Percentiles rank a stretch among this genome's conserved stretches.
Conservation (phyloP, 257 asterid species). For the Nicotiana attenuata region DNA sequence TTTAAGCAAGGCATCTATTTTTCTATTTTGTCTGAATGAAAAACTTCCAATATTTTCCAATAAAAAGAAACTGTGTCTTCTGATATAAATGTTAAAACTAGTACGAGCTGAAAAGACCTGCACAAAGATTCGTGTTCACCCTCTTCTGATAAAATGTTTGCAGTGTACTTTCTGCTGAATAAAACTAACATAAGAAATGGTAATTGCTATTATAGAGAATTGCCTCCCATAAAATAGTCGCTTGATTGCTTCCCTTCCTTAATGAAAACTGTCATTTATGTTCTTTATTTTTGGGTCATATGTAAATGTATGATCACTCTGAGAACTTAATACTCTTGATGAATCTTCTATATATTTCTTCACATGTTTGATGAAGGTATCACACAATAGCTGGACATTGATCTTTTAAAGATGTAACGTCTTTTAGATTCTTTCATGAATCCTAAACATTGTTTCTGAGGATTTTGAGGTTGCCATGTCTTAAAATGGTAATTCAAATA, state of each 20-base stretch:
- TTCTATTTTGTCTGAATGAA: neutral
- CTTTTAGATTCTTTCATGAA: neutral
- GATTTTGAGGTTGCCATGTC: neutral
- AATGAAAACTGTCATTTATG: neutral
- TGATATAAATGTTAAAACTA: neutral
- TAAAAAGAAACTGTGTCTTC: neutral
- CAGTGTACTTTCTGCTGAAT: neutral
- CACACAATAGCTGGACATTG: neutral
- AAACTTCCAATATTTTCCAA: neutral
- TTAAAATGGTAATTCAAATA: neutral
- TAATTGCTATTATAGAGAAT: neutral
- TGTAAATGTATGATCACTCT: neutral
- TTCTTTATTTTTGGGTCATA: neutral
- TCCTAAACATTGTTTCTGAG: neutral
- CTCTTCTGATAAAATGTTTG: neutral
- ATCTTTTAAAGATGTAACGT: neutral
- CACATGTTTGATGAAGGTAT: neutral
- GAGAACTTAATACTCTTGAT: neutral
- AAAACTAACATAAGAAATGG: neutral
- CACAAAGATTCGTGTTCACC: neutral
- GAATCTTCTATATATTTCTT: neutral
- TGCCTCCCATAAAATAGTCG: neutral
- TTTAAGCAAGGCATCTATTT: neutral
- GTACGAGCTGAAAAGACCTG: neutral
- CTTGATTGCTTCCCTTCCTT: neutral